phyloP scores from a whole-genome alignment of 1,284 basidiomycete genomes.

The Fistulina hepatica region DNA sequence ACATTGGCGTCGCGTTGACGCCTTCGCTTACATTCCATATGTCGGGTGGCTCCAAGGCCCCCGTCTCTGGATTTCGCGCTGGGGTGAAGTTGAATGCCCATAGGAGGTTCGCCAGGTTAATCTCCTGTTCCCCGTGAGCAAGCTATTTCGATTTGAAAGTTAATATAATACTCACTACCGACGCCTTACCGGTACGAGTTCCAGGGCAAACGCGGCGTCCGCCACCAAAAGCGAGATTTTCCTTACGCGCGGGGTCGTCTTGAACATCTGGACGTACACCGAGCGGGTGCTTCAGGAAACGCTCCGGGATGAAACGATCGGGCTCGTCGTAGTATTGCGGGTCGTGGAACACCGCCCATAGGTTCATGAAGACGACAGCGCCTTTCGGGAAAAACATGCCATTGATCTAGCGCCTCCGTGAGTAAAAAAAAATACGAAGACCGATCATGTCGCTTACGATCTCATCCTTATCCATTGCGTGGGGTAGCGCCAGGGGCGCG shows the following conservation, averaged over 20 bases:
- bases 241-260: too few species aligned
- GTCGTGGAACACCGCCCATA: constrained; percentile 13
- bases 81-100: constrained; percentile 21
- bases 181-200: constrained; percentile 21
- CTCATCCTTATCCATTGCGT: constrained; percentile 1
- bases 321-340: constrained; percentile 15
- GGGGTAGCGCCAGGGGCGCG: constrained; percentile 1
- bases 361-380: constrained; percentile 1
- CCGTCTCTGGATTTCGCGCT: too few species aligned
- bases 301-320: constrained; percentile 13
- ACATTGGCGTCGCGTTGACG: too few species aligned
- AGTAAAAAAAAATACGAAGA: background rate
- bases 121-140: too few species aligned
- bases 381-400: constrained; percentile 3
- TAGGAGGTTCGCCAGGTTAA: constrained; percentile 17
- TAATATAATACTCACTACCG: constrained; percentile 18
- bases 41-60: too few species aligned
- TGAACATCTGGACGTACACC: constrained; percentile 12
- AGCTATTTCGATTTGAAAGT: constrained; percentile 7
- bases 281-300: constrained; percentile 9
- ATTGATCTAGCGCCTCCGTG: background rate
- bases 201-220: constrained; percentile 23
- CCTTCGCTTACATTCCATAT: too few species aligned
- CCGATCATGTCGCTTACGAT: background rate
- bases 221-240: constrained; percentile 12